Conservation (phyloP, 169 alveolate species). For the Besnoitia besnoiti region DNA sequence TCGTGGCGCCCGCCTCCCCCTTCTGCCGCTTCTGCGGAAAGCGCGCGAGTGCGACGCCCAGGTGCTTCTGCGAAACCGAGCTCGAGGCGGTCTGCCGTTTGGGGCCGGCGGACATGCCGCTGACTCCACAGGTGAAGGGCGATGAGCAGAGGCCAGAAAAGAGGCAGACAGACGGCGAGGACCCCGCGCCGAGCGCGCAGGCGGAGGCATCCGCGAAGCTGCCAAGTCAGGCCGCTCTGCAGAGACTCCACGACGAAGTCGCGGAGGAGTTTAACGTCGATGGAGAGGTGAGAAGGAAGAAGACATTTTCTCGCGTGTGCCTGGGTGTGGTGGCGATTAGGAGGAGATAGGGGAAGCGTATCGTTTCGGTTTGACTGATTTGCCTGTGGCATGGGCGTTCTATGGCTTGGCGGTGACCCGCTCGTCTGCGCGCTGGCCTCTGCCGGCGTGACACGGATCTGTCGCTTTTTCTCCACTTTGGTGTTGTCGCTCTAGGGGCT, state of each 20-base stretch:
- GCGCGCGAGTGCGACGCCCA: background rate
- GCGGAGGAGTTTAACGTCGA: background rate
- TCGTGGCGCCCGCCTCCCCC: background rate
- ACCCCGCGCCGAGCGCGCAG: no score
- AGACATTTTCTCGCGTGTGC: no score
- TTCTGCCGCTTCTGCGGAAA: conserved; percentile 19
- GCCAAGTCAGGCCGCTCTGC: background rate
- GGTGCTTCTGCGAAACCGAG: conserved; percentile 19
- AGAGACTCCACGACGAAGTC: background rate
- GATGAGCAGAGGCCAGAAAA: background rate
- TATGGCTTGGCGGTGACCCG: no score
- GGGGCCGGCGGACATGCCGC: conserved; percentile 22
- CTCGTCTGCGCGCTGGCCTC: no score
- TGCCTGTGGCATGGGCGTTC: no score
- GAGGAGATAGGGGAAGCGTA: no score
- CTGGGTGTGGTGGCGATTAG: no score
- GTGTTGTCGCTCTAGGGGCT: no score
- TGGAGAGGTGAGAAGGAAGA: conserved; percentile 8
- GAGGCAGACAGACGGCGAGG: no score
- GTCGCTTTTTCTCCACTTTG: no score
- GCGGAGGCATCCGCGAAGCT: background rate
- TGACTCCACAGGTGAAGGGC: background rate
- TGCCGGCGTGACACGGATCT: no score
- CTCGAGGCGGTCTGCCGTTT: conserved; percentile 20
- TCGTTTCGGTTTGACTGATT: no score